phyloP scores from a whole-genome alignment of 208 protist genomes.

The Zelonia costaricensis region DNA sequence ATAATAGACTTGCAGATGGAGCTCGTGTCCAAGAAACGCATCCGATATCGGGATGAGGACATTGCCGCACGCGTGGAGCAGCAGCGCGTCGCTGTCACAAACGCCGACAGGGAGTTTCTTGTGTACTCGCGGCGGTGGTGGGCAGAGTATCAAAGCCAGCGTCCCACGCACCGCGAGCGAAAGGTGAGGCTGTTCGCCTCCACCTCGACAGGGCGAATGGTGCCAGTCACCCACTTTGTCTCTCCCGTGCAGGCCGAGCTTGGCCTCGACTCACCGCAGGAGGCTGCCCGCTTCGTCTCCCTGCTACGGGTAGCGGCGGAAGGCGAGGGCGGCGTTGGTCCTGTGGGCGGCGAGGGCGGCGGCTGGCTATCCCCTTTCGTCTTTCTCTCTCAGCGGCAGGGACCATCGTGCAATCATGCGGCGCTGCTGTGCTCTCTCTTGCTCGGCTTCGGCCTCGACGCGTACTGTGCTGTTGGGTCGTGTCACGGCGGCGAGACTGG shows the following conservation, averaged over 20 bases:
- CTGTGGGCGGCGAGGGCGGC: conserved; percentile 19
- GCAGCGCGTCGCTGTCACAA: conserved; percentile 78
- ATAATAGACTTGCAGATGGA: conserved; percentile 92
- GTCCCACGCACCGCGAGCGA: conserved; percentile 65
- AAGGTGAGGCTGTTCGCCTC: conserved; percentile 91
- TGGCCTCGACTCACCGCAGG: conserved; percentile 77
- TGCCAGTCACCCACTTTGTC: conserved; percentile 89
- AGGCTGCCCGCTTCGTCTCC: conserved; percentile 90
- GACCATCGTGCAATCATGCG: conserved; percentile 84
- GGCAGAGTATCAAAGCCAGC: conserved; percentile 76
- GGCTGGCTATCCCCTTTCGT: conserved; percentile 79
- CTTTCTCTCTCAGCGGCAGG: conserved; percentile 88
- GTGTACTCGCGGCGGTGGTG: conserved; percentile 93
- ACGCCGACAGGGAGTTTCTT: conserved; percentile 93
- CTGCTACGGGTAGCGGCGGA: conserved; percentile 65
- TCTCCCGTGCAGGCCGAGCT: conserved; percentile 71
- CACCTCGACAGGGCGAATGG: conserved; percentile 73
- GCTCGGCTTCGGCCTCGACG: conserved; percentile 90
- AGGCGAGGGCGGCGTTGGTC: conserved; percentile 29
- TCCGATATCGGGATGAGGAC: conserved; percentile 77
- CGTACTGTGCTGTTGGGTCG: conserved; percentile 81
- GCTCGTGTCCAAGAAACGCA: conserved; percentile 60
- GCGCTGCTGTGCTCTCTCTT: conserved; percentile 89
- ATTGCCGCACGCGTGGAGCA: conserved; percentile 71
- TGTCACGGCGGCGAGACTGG: conserved; percentile 39